These are phyloP conservation scores for Lasiosphaeria miniovina DNA, from an alignment of 495 filamentous ascomycete genomes.

Conservation along the genomic window DNA sequence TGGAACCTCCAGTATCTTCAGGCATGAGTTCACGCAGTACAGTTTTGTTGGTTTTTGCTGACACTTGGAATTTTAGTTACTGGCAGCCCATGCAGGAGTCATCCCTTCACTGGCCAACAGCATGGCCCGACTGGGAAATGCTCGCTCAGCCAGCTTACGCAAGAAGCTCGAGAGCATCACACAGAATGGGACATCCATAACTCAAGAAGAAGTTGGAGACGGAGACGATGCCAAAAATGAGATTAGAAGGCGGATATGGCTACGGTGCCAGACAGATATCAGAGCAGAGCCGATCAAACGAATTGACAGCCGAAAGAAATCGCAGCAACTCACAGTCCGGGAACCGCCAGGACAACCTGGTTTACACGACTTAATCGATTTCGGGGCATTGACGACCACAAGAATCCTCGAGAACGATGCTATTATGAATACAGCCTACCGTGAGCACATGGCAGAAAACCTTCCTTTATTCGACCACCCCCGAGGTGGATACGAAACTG, in stretches of 20 bases:
- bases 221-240: slow-evolving; percentile 2
- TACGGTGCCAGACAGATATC: slow-evolving; percentile 26
- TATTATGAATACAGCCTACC: too few relatives aligned
- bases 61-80: slow-evolving; percentile 9
- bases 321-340: neutral
- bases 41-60: neutral
- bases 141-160: slow-evolving; percentile 24
- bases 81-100: slow-evolving; percentile 24
- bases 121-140: slow-evolving; percentile 22
- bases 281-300: slow-evolving; percentile 13
- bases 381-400: neutral
- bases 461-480: neutral
- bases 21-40: slow-evolving; percentile 18
- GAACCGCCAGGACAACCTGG: too few relatives aligned
- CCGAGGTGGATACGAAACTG: neutral
- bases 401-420: too few relatives aligned
- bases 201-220: neutral
- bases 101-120: slow-evolving; percentile 23
- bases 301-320: slow-evolving; percentile 3
- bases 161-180: slow-evolving; percentile 17
- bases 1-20: slow-evolving; percentile 44
- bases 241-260: slow-evolving; percentile 21
- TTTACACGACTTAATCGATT: neutral
- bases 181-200: neutral
- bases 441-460: too few relatives aligned